Conservation (phyloP, 2,329 filamentous ascomycete genomes). For the Penicillium sp. region DNA sequence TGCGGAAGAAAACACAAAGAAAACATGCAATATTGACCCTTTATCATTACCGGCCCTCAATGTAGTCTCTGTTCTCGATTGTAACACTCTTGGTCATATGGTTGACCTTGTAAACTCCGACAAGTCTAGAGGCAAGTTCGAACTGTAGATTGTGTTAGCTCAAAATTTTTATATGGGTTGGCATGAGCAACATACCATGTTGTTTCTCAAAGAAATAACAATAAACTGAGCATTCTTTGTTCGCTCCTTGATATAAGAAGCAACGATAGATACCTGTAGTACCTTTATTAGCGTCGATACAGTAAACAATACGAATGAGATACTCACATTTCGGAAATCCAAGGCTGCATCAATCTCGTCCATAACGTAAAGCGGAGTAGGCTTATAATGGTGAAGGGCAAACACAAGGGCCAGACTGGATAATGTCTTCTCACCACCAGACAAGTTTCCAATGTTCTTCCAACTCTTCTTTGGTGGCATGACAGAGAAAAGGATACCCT, state of each 20-base stretch:
- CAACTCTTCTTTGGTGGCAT: slow-evolving; percentile 99
- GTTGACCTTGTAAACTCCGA: slow-evolving; percentile 99
- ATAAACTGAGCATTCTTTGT: slow-evolving; percentile 99
- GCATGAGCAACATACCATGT: slow-evolving; percentile 63
- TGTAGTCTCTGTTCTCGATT: slow-evolving; percentile 81
- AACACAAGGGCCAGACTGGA: slow-evolving; percentile 95
- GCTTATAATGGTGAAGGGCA: slow-evolving; percentile 95
- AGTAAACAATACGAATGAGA: neutral
- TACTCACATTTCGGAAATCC: slow-evolving; percentile 93
- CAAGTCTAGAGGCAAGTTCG: slow-evolving; percentile 89
- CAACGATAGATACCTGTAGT: slow-evolving; percentile 85
- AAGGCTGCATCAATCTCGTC: slow-evolving; percentile 98
- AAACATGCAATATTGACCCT: slow-evolving; percentile 9
- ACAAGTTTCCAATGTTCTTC: slow-evolving; percentile 98
- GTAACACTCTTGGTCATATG: slow-evolving; percentile 96
- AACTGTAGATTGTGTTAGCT: slow-evolving; percentile 53
- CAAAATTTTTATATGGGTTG: neutral
- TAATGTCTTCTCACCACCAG: slow-evolving; percentile 95
- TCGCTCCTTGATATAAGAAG: slow-evolving; percentile 97
- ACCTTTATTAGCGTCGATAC: slow-evolving; percentile 8
- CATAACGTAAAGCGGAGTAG: slow-evolving; percentile 97
- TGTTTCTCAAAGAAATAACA: slow-evolving; percentile 95
- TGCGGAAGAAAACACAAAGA: slow-evolving; percentile 9
- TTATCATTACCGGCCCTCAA: slow-evolving; percentile 40
- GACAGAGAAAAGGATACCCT: slow-evolving; percentile 94